Evolutionary conservation across 768 basidiomycete species (phyloP), one percentile per base, ranked within the genome.

Genomic region (Obba rivulosa): DNA sequence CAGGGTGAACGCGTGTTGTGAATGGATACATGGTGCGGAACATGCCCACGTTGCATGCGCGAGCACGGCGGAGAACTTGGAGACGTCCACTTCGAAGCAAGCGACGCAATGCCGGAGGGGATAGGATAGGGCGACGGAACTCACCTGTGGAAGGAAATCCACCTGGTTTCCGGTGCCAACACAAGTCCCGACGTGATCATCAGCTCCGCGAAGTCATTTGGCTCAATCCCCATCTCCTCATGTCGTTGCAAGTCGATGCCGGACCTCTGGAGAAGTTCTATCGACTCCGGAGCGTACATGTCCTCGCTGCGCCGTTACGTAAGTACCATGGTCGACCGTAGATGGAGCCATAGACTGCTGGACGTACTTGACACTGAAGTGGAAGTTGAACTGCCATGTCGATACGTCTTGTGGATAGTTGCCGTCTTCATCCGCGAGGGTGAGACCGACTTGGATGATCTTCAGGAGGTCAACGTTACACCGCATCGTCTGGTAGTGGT

Each of bases 381-480:
- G 80, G 73, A 99, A 98, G 67, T 99, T 99, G 73, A 99, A 99
- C 67, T 99, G 96, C 96, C 96, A 99, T 45, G 94, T 96, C 24
- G 88, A 87, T 31, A 85, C 80, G 45, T 95, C 94, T 57, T 83
- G 83, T 10, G 94, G 92, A 49, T 85, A 83, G 62, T 93, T 86
- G 4, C 96, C 96, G 25, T 96, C 81, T 64, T 94, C 92, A 66
- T 98, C 92, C 35, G 90, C 86, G 23, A 99, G 73, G 5, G 96
- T 96, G 55, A 99, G 79, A 4, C 96, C 96, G 52, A 98, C 83
- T 71, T 99, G 96, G 43, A 99, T 97, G 69, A 98, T 89, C 72
- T 92, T 92, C 57, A 99, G 78, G 42, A 98, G 74, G 76, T 99
- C 96, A 60, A 98, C 96, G 68, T 99, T 99, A 72, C 94, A 96